Percentiles rank a stretch among this genome's conserved stretches.
These are phyloP conservation scores for Xylaria arbuscula DNA, from an alignment of 2,329 filamentous ascomycete genomes.

Conservation along the genomic window DNA sequence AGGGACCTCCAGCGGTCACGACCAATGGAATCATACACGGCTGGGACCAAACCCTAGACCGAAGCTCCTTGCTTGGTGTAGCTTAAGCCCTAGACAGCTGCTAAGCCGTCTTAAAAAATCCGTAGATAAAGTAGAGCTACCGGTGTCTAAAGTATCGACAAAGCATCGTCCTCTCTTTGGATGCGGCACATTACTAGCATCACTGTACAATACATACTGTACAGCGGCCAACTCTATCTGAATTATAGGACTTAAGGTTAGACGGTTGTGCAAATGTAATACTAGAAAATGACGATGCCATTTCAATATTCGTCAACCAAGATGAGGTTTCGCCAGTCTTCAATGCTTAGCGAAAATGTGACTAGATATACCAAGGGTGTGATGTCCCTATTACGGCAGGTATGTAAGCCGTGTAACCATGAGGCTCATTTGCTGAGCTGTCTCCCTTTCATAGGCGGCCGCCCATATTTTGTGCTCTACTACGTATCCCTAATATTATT, in stretches of 20 bases:
- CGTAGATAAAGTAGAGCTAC: slow-evolving; percentile 27
- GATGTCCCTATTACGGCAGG: neutral
- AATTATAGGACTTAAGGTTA: neutral
- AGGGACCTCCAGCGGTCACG: slow-evolving; percentile 5
- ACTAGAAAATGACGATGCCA: neutral
- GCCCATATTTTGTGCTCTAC: neutral
- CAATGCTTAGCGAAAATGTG: neutral
- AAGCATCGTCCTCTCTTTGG: slow-evolving; percentile 19
- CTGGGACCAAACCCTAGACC: slow-evolving; percentile 29
- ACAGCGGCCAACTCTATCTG: neutral
- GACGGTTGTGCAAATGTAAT: neutral
- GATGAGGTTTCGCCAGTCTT: slow-evolving; percentile 6
- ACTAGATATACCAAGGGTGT: neutral
- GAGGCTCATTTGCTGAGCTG: neutral
- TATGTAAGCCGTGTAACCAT: neutral
- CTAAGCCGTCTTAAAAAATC: slow-evolving; percentile 16
- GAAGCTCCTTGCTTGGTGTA: slow-evolving; percentile 34
- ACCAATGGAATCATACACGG: slow-evolving; percentile 26
- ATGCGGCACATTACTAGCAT: neutral
- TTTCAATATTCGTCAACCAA: neutral
- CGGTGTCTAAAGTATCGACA: slow-evolving; percentile 8
- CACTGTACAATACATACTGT: slow-evolving; percentile 4
- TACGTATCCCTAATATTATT: neutral
- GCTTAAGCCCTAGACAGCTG: slow-evolving; percentile 32
- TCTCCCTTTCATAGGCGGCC: neutral